phyloP scores from a whole-genome alignment of 176 grass and related monocot species.

The Alopecurus myosuroides region DNA sequence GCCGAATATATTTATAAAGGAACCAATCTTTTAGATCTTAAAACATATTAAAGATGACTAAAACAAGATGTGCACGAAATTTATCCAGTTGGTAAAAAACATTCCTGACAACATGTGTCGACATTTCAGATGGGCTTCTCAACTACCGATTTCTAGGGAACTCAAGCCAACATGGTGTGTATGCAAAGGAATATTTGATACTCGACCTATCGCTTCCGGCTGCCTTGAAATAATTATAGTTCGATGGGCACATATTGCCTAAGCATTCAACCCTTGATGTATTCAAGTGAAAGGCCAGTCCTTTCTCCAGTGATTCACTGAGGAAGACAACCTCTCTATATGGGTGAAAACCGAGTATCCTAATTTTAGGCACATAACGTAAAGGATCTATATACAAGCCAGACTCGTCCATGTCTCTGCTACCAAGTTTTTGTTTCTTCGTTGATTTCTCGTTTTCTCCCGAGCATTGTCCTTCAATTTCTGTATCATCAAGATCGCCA shows the following conservation, averaged over 20 bases:
- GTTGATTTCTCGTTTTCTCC: background rate
- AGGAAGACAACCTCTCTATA: background rate
- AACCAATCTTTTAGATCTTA: background rate
- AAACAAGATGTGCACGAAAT: background rate
- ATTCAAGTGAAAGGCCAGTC: background rate
- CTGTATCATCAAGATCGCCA: background rate
- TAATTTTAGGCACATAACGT: background rate
- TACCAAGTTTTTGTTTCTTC: background rate
- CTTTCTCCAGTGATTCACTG: background rate
- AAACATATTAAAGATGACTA: background rate
- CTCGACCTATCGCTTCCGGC: accelerated
- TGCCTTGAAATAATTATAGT: background rate
- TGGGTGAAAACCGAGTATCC: background rate
- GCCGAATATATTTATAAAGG: background rate
- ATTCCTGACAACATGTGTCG: background rate
- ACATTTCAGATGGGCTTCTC: background rate
- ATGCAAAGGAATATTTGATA: background rate
- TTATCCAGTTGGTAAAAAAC: background rate
- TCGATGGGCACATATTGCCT: background rate
- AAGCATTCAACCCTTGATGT: background rate
- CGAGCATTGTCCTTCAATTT: background rate
- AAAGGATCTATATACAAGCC: background rate
- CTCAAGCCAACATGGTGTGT: background rate
- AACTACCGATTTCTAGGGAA: background rate
- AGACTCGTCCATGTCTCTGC: background rate